Evolutionary conservation across 2,329 filamentous ascomycete species (phyloP), one percentile per base, ranked within the genome.

Genomic region (Xylaria sp.): DNA sequence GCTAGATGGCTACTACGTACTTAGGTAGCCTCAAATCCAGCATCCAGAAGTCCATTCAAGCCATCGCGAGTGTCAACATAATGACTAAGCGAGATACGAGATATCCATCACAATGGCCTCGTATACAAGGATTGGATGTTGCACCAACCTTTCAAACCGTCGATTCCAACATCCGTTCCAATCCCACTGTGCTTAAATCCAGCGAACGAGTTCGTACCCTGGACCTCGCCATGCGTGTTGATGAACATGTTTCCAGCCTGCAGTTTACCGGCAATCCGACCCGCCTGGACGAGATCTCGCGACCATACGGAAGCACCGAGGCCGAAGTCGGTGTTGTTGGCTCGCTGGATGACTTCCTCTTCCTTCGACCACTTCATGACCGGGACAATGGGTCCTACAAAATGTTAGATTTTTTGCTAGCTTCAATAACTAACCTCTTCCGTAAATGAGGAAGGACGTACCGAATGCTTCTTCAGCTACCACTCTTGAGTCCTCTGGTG

Each of bases 251-350:
- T 86, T 0, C 87, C 86, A 20, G 85, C 84, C 74, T 88, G 80
- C 32, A 88, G 77, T 51, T 81, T 76, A 56, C 79, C 77, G 2
- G 83, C 85, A 58, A 88, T 82, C 48, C 80, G 75, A 71, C 82
- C 76, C 1, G 85, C 85, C 63, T 82, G 81, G 66, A 78, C 81
- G 10, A 85, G 74, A 77, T 87, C 84, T 66, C 81, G 82, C 23
- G 79, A 78, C 83, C 84, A 88, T n/a, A 88, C 84, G 37, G 83
- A 86, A 41, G 85, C 85, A 55, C 83, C 86, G 1, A 89, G 82
- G 55, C 86, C 86, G 9, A 80, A 81, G 50, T 84, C 81, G 32
- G 81, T 84, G 76, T 84, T 76, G 77, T 88, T 88, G 46, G 82
- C 83, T 32, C 82, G 77, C 37, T 69, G 70, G 71, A 85, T 81